These are phyloP conservation scores for Senecio squalidus DNA, from an alignment of 140 eudicot genomes.

Conservation along the genomic window DNA sequence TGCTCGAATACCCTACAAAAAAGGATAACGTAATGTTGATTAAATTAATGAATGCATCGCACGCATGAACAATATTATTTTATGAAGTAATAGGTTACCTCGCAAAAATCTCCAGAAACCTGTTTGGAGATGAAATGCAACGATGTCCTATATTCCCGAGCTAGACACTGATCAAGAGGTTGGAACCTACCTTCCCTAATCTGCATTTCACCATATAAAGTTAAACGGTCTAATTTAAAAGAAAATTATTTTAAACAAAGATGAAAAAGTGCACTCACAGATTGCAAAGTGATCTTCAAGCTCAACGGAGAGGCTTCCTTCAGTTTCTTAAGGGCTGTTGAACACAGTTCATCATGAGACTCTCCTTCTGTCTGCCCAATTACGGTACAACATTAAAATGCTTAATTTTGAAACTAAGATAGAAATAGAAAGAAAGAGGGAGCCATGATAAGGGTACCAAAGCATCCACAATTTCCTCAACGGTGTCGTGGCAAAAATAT, in stretches of 20 bases:
- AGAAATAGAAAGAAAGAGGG: constrained; percentile 10
- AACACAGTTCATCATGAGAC: constrained; percentile 43
- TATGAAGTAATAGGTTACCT: constrained; percentile 31
- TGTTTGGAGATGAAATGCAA: constrained; percentile 50
- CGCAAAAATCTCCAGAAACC: constrained; percentile 66
- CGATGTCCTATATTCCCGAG: constrained; percentile 66
- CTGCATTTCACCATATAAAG: constrained; percentile 32
- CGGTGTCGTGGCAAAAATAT: constrained; percentile 68
- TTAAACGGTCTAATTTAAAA: not conserved
- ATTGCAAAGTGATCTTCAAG: constrained; percentile 79
- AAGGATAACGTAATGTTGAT: not conserved
- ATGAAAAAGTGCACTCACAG: constrained; percentile 45
- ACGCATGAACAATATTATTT: not conserved
- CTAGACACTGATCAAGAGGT: constrained; percentile 74
- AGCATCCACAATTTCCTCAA: constrained; percentile 89
- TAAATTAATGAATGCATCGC: not conserved
- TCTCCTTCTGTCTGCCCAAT: constrained; percentile 33
- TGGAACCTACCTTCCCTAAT: constrained; percentile 87
- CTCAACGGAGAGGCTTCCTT: constrained; percentile 90
- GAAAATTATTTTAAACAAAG: not conserved
- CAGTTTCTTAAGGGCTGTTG: constrained; percentile 47
- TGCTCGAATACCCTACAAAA: constrained; percentile 79
- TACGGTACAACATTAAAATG: not conserved
- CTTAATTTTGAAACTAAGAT: not conserved
- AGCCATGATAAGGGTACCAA: constrained; percentile 78